phyloP scores from a whole-genome alignment of 805 yeast species.

The Metschnikowia lunata region DNA sequence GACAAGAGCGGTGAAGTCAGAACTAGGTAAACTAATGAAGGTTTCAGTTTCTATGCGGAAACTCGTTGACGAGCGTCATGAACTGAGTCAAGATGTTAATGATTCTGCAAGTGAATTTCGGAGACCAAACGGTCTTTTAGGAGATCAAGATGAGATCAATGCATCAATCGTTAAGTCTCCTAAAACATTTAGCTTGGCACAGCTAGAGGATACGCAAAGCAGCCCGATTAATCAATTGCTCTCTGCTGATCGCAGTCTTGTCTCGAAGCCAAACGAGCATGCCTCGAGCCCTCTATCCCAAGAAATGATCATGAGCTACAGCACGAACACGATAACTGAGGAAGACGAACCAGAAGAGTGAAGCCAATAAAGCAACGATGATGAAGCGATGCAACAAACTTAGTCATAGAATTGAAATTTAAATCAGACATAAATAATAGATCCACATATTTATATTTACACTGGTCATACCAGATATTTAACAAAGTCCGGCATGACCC shows the following conservation, averaged over 20 bases:
- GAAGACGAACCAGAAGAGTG: conserved; percentile 36
- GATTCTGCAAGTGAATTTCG: background rate
- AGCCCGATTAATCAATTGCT: conserved; percentile 36
- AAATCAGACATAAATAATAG: too few species aligned
- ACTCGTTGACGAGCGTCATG: conserved; percentile 4
- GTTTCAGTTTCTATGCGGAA: conserved; percentile 13
- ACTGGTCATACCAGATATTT: too few species aligned
- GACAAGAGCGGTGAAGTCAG: conserved; percentile 30
- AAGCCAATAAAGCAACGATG: background rate
- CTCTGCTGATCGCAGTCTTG: conserved; percentile 12
- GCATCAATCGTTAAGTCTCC: conserved; percentile 34
- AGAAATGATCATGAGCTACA: conserved; percentile 27
- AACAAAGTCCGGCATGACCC: too few species aligned
- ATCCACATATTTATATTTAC: too few species aligned
- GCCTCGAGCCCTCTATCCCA: conserved; percentile 4
- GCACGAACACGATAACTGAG: conserved; percentile 37
- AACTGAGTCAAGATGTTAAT: background rate
- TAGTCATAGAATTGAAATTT: background rate
- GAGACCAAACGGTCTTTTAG: background rate
- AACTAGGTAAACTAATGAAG: conserved; percentile 24
- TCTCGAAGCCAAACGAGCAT: background rate
- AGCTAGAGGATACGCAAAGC: conserved; percentile 29
- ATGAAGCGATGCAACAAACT: background rate
- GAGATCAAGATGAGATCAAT: conserved; percentile 11
- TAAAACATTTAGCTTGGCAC: conserved; percentile 35